A percentile compares a stretch with the other conserved stretches of the same genome.
Evolutionary conservation across 1,284 basidiomycete genomes (phyloP).

Genomic region (Puccinia horiana): DNA sequence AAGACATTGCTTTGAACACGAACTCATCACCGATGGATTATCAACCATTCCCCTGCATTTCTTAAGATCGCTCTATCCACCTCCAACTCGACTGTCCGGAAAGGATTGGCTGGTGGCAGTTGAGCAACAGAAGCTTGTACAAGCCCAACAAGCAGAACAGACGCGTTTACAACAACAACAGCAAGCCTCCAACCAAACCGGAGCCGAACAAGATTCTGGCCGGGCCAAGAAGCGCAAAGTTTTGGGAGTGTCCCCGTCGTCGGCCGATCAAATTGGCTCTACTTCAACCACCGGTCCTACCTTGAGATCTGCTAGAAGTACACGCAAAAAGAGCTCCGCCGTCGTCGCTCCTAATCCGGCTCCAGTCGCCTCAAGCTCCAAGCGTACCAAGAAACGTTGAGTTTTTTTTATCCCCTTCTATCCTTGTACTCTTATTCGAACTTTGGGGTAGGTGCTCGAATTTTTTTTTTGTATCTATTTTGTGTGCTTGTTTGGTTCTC

Average conservation of each 20-base stretch:
- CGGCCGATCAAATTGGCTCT: background rate
- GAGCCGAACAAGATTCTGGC: background rate
- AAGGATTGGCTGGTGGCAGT: conserved; percentile 1
- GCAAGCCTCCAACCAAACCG: background rate
- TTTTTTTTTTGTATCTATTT: background rate
- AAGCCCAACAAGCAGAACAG: conserved; percentile 4
- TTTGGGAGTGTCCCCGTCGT: background rate
- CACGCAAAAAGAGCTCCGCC: conserved; percentile 34
- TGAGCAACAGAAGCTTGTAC: conserved; percentile 18
- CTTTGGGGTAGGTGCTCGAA: no score
- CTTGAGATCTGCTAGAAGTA: conserved; percentile 40
- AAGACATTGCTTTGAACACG: conserved; percentile 47
- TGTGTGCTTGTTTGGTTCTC: no score
- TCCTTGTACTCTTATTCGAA: no score
- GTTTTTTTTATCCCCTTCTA: background rate
- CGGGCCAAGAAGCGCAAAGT: conserved; percentile 40
- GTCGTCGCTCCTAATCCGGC: background rate
- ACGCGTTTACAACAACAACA: background rate
- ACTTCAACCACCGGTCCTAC: conserved; percentile 35
- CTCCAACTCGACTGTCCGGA: conserved; percentile 25
- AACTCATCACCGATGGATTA: conserved; percentile 41
- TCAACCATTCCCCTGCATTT: conserved; percentile 48
- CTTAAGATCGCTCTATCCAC: conserved; percentile 45
- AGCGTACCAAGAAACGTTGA: conserved; percentile 35
- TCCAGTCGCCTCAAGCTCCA: background rate